These are phyloP conservation scores for Gracilariopsis chorda DNA, from an alignment of 23 red algal species.

Conservation along the genomic window DNA sequence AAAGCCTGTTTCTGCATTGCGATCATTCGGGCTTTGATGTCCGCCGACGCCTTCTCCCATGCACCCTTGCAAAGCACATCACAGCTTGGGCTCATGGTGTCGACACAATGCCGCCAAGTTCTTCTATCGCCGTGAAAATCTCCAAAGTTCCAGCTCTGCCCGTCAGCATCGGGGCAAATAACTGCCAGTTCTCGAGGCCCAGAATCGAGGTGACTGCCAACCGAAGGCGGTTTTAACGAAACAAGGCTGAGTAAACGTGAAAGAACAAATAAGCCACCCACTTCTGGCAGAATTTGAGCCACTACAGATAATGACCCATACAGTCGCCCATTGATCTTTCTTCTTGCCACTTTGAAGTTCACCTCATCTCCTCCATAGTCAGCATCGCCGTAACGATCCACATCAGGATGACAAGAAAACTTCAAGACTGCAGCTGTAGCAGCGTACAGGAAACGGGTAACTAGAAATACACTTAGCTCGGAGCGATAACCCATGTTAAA, in stretches of 20 bases:
- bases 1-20: neutral
- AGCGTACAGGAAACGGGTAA: conserved; percentile 24
- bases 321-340: neutral
- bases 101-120: neutral
- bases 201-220: neutral
- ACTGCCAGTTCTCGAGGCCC: neutral
- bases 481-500: neutral
- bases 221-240: neutral
- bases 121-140: neutral
- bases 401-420: neutral
- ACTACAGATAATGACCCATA: neutral
- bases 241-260: neutral
- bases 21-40: neutral
- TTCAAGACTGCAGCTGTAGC: neutral
- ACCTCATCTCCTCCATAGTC: conserved; percentile 9
- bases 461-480: conserved; percentile 6
- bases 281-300: neutral
- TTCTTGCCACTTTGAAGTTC: neutral
- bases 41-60: neutral
- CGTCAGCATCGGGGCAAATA: conserved; percentile 1
- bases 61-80: neutral
- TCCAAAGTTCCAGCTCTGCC: conserved; percentile 35
- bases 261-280: neutral
- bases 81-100: neutral
- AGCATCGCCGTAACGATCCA: neutral